Percentiles rank a stretch among this genome's conserved stretches.
phyloP scores from a whole-genome alignment of 140 eudicot genomes.

The Eryngium alpinum region DNA sequence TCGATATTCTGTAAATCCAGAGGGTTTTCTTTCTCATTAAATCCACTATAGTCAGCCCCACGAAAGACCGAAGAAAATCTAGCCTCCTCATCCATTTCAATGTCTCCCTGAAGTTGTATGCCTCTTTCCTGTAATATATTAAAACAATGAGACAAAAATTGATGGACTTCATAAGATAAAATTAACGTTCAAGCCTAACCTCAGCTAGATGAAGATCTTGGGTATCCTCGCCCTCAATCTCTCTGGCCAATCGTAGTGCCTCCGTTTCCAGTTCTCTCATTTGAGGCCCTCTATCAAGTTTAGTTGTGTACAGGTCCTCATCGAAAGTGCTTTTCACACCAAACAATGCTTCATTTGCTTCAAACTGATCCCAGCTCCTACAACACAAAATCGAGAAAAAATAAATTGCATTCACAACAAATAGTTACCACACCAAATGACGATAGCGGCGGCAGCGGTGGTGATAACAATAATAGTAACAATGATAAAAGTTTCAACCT shows the following conservation, averaged over 20 bases:
- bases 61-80: slow-evolving; percentile 78
- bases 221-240: slow-evolving; percentile 93
- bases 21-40: slow-evolving; percentile 62
- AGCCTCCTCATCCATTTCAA: slow-evolving; percentile 89
- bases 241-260: slow-evolving; percentile 85
- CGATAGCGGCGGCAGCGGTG: too few relatives aligned
- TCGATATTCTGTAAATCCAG: slow-evolving; percentile 57
- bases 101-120: slow-evolving; percentile 39
- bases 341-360: slow-evolving; percentile 81
- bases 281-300: slow-evolving; percentile 88
- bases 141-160: slow-evolving; percentile 4
- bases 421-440: neutral
- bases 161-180: neutral
- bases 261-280: slow-evolving; percentile 77
- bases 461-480: too few relatives aligned
- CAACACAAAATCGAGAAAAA: neutral
- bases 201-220: slow-evolving; percentile 92
- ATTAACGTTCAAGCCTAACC: slow-evolving; percentile 37
- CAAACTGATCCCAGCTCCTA: slow-evolving; percentile 98
- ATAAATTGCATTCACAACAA: neutral
- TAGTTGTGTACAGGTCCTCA: slow-evolving; percentile 96
- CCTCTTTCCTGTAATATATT: slow-evolving; percentile 71
- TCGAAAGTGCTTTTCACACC: slow-evolving; percentile 93
- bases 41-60: slow-evolving; percentile 74
- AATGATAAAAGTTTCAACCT: too few relatives aligned